Conservation (phyloP, 768 basidiomycete species). For the Lentinula sp. region DNA sequence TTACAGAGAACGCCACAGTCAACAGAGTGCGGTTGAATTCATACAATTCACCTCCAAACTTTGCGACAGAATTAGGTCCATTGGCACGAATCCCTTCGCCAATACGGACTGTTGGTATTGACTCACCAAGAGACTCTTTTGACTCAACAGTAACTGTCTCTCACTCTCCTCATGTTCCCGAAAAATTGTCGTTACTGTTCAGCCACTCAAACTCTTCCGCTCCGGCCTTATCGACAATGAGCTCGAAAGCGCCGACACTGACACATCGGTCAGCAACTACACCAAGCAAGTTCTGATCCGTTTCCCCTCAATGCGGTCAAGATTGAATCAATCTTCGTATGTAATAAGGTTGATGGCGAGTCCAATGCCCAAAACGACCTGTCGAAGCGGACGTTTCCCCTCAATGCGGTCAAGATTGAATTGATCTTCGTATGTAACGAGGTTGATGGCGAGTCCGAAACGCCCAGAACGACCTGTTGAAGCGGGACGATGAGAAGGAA, state of each 20-base stretch:
- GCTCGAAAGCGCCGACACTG: conserved; percentile 37
- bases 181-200: conserved; percentile 54
- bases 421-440: conserved; percentile 96
- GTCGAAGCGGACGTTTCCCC: not conserved
- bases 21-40: conserved; percentile 77
- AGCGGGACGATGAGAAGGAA: too few relatives aligned
- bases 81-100: conserved; percentile 67
- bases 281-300: conserved; percentile 52
- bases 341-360: conserved; percentile 97
- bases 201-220: conserved; percentile 90
- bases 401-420: conserved; percentile 98
- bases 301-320: conserved; percentile 80
- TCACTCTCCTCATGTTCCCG: conserved; percentile 31
- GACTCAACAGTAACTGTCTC: conserved; percentile 27
- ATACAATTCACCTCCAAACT: conserved; percentile 55
- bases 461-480: conserved; percentile 81
- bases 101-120: conserved; percentile 20
- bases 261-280: conserved; percentile 69
- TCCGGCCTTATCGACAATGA: conserved; percentile 68
- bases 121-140: conserved; percentile 33
- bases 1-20: conserved; percentile 39
- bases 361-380: conserved; percentile 95
- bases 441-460: conserved; percentile 95
- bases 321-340: conserved; percentile 95
- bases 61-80: conserved; percentile 59